Conservation (phyloP, 805 yeast genomes). For the Candida koratica region DNA sequence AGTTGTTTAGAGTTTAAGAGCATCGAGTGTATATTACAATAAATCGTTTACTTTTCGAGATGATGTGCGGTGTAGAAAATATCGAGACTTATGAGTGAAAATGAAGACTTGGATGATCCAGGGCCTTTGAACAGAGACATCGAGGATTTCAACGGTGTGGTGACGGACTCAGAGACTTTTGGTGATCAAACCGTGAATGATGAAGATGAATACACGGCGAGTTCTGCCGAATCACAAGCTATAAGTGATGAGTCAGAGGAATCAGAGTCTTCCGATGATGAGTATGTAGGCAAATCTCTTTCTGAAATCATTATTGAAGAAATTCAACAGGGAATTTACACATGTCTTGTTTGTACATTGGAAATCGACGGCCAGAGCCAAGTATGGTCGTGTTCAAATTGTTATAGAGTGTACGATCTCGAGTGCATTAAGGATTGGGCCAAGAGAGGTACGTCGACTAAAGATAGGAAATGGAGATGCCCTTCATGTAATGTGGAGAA, state of each 20-base stretch:
- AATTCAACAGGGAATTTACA: constrained; percentile 63
- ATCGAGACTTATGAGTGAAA: constrained; percentile 8
- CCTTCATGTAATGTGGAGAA: constrained; percentile 68
- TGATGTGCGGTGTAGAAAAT: constrained; percentile 1
- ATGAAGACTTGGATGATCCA: constrained; percentile 5
- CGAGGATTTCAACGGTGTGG: neutral
- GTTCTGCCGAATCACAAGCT: neutral
- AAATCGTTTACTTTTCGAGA: neutral
- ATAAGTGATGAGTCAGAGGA: constrained; percentile 6
- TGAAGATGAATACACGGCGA: neutral
- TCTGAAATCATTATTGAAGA: constrained; percentile 46
- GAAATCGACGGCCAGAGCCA: constrained; percentile 63
- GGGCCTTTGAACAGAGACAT: neutral
- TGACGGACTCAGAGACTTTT: too few species aligned
- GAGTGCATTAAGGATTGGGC: constrained; percentile 90
- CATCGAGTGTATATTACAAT: constrained; percentile 5
- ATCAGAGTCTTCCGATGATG: constrained; percentile 14
- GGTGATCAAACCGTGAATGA: neutral
- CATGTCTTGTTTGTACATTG: constrained; percentile 84
- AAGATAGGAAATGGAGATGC: constrained; percentile 70
- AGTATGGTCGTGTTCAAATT: constrained; percentile 75
- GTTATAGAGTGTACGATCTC: constrained; percentile 81
- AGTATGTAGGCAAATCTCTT: constrained; percentile 25
- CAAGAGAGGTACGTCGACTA: constrained; percentile 58
- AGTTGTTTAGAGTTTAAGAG: neutral